A percentile compares a stretch with the other conserved stretches of the same genome.
Conservation (phyloP, 306 rosid genomes). For the Lathyrus tuberosus region DNA sequence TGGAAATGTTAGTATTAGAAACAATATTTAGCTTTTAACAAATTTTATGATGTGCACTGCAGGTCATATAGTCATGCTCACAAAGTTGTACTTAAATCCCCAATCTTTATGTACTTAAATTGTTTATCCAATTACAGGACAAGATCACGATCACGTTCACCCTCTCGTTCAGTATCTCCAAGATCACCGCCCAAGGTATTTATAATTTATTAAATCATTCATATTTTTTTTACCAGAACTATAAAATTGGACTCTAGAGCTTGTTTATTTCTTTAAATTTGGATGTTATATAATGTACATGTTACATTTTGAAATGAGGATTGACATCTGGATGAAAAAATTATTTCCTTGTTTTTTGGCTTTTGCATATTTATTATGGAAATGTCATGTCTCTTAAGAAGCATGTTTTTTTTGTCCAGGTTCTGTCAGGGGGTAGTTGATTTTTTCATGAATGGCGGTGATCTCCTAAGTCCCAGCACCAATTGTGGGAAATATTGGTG, state of each 20-base stretch:
- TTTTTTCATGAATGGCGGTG: background rate
- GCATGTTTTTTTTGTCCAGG: constrained; percentile 54
- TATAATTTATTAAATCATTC: constrained; percentile 8
- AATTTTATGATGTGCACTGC: no score
- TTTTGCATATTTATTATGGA: background rate
- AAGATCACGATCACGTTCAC: constrained; percentile 61
- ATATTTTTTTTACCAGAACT: background rate
- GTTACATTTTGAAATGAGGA: background rate
- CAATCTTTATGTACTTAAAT: constrained; percentile 4
- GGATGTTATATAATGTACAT: background rate
- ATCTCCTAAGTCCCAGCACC: constrained; percentile 5
- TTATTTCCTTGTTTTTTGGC: background rate
- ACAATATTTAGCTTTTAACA: no score
- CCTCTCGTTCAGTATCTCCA: constrained; percentile 72
- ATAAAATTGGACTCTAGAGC: background rate
- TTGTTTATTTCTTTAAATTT: background rate
- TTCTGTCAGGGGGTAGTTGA: constrained; percentile 61
- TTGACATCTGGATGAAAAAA: background rate
- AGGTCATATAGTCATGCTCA: no score
- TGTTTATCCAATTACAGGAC: constrained; percentile 44
- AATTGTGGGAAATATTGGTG: constrained; percentile 19
- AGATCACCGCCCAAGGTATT: constrained; percentile 76
- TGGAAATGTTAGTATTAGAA: no score
- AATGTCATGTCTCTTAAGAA: background rate
- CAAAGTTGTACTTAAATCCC: no score